phyloP scores from a whole-genome alignment of 495 filamentous ascomycete genomes.

The Aspergillus sparsus region DNA sequence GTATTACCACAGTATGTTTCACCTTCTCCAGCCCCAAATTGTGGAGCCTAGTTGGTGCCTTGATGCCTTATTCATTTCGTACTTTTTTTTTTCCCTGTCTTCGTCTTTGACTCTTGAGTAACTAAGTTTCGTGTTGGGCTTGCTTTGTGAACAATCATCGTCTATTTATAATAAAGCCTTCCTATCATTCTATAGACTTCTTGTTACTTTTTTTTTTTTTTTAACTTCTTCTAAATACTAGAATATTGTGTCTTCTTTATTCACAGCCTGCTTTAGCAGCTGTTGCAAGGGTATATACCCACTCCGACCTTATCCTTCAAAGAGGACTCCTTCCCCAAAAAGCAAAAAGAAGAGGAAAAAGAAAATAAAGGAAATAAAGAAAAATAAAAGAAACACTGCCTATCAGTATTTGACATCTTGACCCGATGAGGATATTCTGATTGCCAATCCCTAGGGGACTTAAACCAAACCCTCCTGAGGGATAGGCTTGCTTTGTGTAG shows the following conservation, averaged over 20 bases:
- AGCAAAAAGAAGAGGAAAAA: not conserved
- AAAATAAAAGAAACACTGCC: not conserved
- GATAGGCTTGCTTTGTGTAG: not conserved
- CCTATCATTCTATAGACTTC: not conserved
- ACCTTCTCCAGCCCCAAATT: not conserved
- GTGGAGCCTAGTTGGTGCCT: not conserved
- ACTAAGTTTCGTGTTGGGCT: not conserved
- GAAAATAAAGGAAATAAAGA: not conserved
- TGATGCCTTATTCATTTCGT: not conserved
- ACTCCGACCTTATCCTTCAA: too few species aligned
- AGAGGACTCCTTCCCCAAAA: not conserved
- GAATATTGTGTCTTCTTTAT: not conserved
- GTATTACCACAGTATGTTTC: not conserved
- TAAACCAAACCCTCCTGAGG: slow-evolving; percentile 4
- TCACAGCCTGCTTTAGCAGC: too few species aligned
- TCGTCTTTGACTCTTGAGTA: not conserved
- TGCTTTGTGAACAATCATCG: not conserved
- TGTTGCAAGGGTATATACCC: too few species aligned
- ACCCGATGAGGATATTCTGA: slow-evolving; percentile 12
- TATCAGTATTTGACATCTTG: slow-evolving; percentile 1
- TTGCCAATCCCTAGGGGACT: slow-evolving; percentile 20
- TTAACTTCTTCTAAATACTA: not conserved
- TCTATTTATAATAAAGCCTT: not conserved
- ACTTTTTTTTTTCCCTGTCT: not conserved
- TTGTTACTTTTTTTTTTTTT: not conserved